A percentile compares a stretch with the other conserved stretches of the same genome.
Conservation (phyloP, 805 yeast genomes). For the Teunomyces pallodes region DNA sequence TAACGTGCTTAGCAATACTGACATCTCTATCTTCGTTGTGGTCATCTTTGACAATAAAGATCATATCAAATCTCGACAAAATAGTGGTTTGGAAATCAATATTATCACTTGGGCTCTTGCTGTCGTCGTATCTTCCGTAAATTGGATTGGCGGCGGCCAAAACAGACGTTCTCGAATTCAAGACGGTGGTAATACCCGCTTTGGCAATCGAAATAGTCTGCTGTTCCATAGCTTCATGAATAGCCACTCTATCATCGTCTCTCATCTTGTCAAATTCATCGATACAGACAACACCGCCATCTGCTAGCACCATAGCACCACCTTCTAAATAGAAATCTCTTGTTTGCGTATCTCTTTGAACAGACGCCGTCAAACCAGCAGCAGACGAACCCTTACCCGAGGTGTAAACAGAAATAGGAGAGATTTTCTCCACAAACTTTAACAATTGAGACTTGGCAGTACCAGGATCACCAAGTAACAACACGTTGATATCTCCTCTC, state of each 20-base stretch:
- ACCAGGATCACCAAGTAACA: constrained; percentile 96
- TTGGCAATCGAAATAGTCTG: constrained; percentile 98
- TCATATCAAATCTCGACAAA: constrained; percentile 97
- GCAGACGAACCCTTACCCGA: constrained; percentile 99
- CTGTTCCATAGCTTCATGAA: constrained; percentile 99
- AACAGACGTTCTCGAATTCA: constrained; percentile 94
- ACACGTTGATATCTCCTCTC: constrained; percentile 95
- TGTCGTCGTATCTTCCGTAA: constrained; percentile 93
- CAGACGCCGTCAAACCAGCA: constrained; percentile 98
- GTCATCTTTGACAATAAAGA: constrained; percentile 93
- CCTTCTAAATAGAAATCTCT: constrained; percentile 96
- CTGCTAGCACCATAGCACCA: constrained; percentile 99
- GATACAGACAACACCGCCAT: constrained; percentile 98
- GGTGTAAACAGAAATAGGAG: constrained; percentile 93
- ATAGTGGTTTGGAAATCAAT: constrained; percentile 97
- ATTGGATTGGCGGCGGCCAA: constrained; percentile 98
- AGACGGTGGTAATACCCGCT: constrained; percentile 96
- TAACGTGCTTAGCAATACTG: constrained; percentile 90
- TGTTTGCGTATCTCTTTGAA: constrained; percentile 84
- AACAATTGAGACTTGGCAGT: constrained; percentile 96
- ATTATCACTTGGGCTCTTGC: constrained; percentile 95
- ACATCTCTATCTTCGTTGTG: constrained; percentile 84
- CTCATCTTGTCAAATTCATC: constrained; percentile 99
- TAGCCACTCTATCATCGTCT: constrained; percentile 97
- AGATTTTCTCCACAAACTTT: constrained; percentile 91